Base-by-base conservation (phyloP, 2,329 filamentous ascomycete species). In the Aspergillus sp. region DNA sequence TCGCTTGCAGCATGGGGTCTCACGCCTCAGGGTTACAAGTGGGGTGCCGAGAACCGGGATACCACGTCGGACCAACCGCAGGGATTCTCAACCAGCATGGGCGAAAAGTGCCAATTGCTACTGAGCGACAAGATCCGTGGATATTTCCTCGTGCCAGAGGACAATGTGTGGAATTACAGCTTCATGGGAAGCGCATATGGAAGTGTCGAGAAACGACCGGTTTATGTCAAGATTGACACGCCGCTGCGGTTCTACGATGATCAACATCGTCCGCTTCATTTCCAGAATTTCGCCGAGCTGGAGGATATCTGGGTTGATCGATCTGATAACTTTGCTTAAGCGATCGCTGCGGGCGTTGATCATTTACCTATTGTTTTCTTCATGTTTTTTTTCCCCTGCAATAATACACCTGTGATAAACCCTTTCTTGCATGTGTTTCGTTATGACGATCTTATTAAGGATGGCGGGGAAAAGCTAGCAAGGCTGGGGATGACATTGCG, bases 231-330 rank as follows among this genome's bases (percentile, higher is more conserved):
- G 83, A 89, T 99, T 58, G 96, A 98, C 78, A 96, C 92, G 48
- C 95, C 95, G 19, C 79, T 89, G 65, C 84, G 91, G 8, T 98
- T 97, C 80, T 99, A 99, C 80, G 93, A 91, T 74, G 93, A 93
- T 71, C 85, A 93, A 71, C 96, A 99, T 79, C 87, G 95, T 28
- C 93, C 94, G 17, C 82, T 97, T 59, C 95, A 99, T 81, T 99
- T 99, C 85, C 90, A 94, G 76, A 97, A 93, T 78, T 99, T 99
- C 80, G 92, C 93, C 1, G 94, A 99, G 82, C 80, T 99, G 75
- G 95, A 99, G 81, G 94, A 99, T 78, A 91, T 96, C 47, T 96
- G 93, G 87, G 93, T 97, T 51, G 95, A 99, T 77, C 85, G 93
- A 71, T 87, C 87, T 66, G 94, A 99, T 81, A 94, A 93, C 76